These are phyloP conservation scores for Orbilia ellipsospora DNA, from an alignment of 2,329 filamentous ascomycete species.

Conservation along the genomic window DNA sequence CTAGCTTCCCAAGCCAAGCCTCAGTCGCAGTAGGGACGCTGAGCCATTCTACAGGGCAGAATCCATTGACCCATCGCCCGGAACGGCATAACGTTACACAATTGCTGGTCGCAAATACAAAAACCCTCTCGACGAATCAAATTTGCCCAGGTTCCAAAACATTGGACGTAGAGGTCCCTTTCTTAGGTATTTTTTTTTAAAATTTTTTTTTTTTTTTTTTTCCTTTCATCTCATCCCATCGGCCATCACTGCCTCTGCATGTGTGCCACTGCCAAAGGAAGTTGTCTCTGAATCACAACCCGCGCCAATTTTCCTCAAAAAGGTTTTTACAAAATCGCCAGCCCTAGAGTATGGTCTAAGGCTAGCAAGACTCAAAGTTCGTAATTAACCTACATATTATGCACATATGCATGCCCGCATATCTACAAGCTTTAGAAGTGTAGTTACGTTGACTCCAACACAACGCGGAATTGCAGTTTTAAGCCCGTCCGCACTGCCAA, in stretches of 20 bases:
- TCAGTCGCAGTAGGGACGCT: background rate
- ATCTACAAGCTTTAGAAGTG: background rate
- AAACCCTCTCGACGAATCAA: slow-evolving; percentile 15
- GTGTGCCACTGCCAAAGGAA: background rate
- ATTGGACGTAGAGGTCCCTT: too few relatives aligned
- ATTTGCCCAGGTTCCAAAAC: background rate
- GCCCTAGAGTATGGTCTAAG: too few relatives aligned
- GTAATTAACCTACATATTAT: too few relatives aligned
- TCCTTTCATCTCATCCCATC: background rate
- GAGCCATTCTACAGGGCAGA: background rate
- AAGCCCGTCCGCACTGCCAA: background rate
- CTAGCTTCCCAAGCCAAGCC: background rate
- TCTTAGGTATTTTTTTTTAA: too few relatives aligned
- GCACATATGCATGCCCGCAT: slow-evolving; percentile 1
- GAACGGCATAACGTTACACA: slow-evolving; percentile 39
- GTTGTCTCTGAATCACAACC: too few relatives aligned
- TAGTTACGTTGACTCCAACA: background rate
- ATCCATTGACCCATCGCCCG: background rate
- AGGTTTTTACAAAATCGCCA: too few relatives aligned
- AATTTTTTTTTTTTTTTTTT: too few relatives aligned
- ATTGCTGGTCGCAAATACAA: background rate
- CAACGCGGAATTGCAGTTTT: slow-evolving; percentile 33
- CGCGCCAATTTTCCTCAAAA: too few relatives aligned
- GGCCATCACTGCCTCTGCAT: slow-evolving; percentile 3
- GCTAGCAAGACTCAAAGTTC: too few relatives aligned